Evolutionary conservation across 176 grass and related monocot genomes (phyloP), one percentile per base, ranked within the genome.

Genomic region (Aechmea fasciata): DNA sequence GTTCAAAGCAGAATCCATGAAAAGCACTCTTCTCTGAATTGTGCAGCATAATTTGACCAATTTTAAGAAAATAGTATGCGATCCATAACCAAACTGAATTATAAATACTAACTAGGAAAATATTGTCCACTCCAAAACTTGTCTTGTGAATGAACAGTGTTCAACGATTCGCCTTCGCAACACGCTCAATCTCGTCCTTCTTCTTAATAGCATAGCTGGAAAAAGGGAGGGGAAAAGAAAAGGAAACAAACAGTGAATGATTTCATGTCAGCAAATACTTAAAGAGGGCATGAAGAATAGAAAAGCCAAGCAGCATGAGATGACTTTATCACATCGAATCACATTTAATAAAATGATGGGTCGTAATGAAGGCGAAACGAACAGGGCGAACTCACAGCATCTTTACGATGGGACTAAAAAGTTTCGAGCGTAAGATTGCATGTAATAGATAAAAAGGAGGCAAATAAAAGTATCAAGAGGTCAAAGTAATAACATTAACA

Each of bases 131-230:
- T 59, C 55, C 55, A 59, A 66, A 66, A 66, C 67, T 51, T 63
- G 61, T 19, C 14, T 12, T 52, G 29, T 5, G 11, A 23, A 23
- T 23, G 22, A 23, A 1, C 22, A 23, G 22, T 23, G 22, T 23
- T 23, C 22, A 23, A 23, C 81, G 75, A 64, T 83, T 83, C 1
- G 81, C 75, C 65, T 83, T 83, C 2, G 75, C 75, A 18, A 83
- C 81, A 69, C 81, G 75, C 54, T 83, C 81, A 6, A 83, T 83
- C 75, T 83, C 81, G 54, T 83, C 81, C 65, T 83, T 83, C 70
- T 83, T 83, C 69, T 83, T 83, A 54, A 83, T 83, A 5, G 81
- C 74, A 0, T 83, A 83, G 26, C 80, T 83, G 47, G 9, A 1
- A 51, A 24, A 11, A 9, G 9, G 22, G 22, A 1, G 22, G 22